These are phyloP conservation scores for Phytophthora rubi DNA, from an alignment of 352 stramenopile species.

Conservation along the genomic window DNA sequence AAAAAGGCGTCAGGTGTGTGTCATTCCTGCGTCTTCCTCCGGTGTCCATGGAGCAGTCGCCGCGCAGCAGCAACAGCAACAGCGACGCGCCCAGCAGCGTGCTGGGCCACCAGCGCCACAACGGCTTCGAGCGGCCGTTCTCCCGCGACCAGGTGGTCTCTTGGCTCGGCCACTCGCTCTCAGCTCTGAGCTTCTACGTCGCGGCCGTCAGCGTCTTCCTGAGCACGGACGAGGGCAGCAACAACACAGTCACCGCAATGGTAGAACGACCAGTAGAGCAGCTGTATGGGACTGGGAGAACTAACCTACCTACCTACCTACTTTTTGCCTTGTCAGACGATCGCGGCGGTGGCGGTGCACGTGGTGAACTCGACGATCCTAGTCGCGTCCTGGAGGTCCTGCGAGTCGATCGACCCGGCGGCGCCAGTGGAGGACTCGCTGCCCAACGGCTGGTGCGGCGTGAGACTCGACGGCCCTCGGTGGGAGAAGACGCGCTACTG, in stretches of 20 bases:
- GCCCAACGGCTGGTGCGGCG: slow-evolving; percentile 69
- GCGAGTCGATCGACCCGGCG: slow-evolving; percentile 72
- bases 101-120: slow-evolving; percentile 57
- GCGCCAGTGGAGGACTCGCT: slow-evolving; percentile 41
- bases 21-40: neutral
- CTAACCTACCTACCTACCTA: no score
- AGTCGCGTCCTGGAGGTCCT: slow-evolving; percentile 70
- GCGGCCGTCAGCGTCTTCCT: slow-evolving; percentile 40
- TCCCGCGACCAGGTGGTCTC: slow-evolving; percentile 85
- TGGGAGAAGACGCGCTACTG: slow-evolving; percentile 89
- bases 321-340: slow-evolving; percentile 33
- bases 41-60: slow-evolving; percentile 7
- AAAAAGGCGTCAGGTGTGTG: neutral
- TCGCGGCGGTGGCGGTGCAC: slow-evolving; percentile 61
- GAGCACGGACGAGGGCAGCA: slow-evolving; percentile 16
- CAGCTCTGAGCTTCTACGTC: slow-evolving; percentile 68
- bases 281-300: no score
- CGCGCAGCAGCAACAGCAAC: slow-evolving; percentile 6
- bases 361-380: slow-evolving; percentile 56
- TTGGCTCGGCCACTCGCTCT: slow-evolving; percentile 71
- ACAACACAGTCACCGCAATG: slow-evolving; percentile 27
- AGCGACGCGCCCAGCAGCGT: slow-evolving; percentile 20
- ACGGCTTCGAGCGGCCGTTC: slow-evolving; percentile 73
- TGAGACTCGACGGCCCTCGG: slow-evolving; percentile 65
- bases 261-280: slow-evolving; percentile 12